Conservation (phyloP, 2,329 filamentous ascomycete species). For the Raffaelea deltoideospora region DNA sequence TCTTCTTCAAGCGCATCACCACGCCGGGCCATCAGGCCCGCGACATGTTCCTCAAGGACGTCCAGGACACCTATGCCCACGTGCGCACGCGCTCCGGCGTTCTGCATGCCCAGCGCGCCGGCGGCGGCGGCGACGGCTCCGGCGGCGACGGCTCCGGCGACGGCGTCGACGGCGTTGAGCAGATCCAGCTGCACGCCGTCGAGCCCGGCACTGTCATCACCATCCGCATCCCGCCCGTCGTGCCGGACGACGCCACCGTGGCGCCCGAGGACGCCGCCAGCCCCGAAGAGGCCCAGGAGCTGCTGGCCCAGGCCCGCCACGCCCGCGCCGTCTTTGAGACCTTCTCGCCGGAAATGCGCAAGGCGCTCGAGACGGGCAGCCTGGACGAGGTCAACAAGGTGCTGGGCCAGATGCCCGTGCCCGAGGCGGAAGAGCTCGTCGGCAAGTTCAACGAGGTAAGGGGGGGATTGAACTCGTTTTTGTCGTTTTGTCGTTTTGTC, state of each 20-base stretch:
- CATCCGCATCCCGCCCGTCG: constrained; percentile 62
- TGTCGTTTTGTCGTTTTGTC: constrained; percentile 3
- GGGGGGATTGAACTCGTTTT: too few species aligned
- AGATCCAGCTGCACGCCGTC: constrained; percentile 94
- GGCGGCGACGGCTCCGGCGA: too few species aligned
- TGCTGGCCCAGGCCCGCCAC: too few species aligned
- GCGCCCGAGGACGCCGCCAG: constrained; percentile 56
- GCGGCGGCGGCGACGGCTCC: constrained; percentile 23
- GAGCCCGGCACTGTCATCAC: constrained; percentile 86
- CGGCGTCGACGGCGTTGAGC: constrained; percentile 63
- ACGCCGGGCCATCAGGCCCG: constrained; percentile 80
- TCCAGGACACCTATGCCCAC: constrained; percentile 70
- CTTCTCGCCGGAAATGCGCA: constrained; percentile 68
- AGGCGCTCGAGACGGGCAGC: constrained; percentile 71
- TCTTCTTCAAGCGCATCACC: constrained; percentile 95
- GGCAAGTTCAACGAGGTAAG: constrained; percentile 54
- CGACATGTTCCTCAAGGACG: constrained; percentile 84
- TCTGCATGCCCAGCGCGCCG: constrained; percentile 37
- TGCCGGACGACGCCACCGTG: too few species aligned
- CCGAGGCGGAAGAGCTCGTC: constrained; percentile 70
- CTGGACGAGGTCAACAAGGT: constrained; percentile 82
- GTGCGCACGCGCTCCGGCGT: constrained; percentile 67
- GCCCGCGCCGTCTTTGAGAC: constrained; percentile 65
- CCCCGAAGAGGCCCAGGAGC: too few species aligned
- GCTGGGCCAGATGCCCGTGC: constrained; percentile 68